Conservation (phyloP, 2,329 filamentous ascomycete genomes). For the Aspergillus terreus region DNA sequence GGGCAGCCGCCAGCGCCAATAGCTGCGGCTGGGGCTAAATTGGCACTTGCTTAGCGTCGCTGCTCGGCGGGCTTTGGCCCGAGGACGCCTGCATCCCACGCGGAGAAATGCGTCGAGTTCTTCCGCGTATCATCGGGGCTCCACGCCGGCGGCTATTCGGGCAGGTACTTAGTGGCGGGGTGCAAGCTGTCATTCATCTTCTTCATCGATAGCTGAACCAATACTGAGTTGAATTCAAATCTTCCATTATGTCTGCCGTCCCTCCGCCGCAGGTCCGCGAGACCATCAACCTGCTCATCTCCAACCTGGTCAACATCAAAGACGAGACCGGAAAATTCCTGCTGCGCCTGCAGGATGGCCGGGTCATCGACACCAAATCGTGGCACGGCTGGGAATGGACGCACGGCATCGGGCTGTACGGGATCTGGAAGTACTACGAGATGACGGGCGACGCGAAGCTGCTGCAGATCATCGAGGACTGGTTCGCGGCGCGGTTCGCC, state of each 20-base stretch:
- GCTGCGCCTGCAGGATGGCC: constrained; percentile 65
- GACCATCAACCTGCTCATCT: constrained; percentile 64
- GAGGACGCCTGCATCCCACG: constrained; percentile 3
- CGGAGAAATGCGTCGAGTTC: constrained; percentile 8
- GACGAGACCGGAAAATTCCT: constrained; percentile 73
- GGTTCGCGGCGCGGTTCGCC: constrained; percentile 67
- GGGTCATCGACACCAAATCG: constrained; percentile 77
- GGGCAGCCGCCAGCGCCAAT: background rate
- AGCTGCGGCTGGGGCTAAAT: background rate
- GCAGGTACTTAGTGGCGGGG: background rate
- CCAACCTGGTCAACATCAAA: constrained; percentile 73
- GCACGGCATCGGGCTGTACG: constrained; percentile 75
- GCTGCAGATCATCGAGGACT: constrained; percentile 65
- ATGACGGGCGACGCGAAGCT: constrained; percentile 61
- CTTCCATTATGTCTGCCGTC: constrained; percentile 14
- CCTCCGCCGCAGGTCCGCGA: constrained; percentile 43
- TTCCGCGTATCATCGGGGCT: constrained; percentile 10
- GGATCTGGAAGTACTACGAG: constrained; percentile 77
- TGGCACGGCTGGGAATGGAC: constrained; percentile 78
- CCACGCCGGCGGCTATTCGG: constrained; percentile 5
- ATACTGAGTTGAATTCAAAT: no score
- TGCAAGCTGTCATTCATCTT: no score
- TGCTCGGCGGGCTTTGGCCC: constrained; percentile 6
- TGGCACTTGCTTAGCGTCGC: background rate
- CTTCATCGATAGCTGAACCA: no score